Evolutionary conservation across 352 stramenopile species (phyloP).

Genomic region (Globisporangium carolinianum): DNA sequence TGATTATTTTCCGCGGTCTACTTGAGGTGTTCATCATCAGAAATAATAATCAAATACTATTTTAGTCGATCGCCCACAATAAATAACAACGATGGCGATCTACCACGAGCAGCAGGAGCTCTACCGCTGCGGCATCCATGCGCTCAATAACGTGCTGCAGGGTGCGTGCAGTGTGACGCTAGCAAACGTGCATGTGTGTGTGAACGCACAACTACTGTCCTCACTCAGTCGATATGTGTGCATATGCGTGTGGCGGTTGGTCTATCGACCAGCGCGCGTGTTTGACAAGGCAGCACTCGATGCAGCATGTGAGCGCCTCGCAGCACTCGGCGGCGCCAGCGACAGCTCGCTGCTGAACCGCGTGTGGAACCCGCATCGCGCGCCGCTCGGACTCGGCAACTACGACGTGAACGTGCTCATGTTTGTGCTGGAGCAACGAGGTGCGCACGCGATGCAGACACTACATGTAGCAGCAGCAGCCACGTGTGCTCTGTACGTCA

Average conservation of each 20-base stretch:
- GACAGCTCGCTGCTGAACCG: constrained; percentile 19
- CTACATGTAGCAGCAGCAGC: no score
- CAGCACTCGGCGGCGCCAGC: constrained; percentile 6
- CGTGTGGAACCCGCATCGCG: constrained; percentile 58
- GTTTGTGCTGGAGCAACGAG: constrained; percentile 47
- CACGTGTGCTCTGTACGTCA: no score
- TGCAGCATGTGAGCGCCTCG: constrained; percentile 32
- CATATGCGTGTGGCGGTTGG: neutral
- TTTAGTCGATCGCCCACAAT: no score
- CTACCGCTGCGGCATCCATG: constrained; percentile 72
- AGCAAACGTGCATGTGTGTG: no score
- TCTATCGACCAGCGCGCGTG: constrained; percentile 23
- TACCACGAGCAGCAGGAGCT: constrained; percentile 75
- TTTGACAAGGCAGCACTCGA: constrained; percentile 49
- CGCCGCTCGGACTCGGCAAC: constrained; percentile 63
- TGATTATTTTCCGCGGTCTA: no score
- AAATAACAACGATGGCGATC: neutral
- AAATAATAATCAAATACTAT: constrained; percentile 1
- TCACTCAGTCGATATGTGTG: neutral
- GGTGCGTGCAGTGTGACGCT: constrained; percentile 27
- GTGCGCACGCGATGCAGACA: constrained; percentile 12
- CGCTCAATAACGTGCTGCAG: constrained; percentile 78
- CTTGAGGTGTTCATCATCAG: constrained; percentile 6
- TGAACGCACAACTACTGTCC: neutral
- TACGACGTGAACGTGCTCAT: constrained; percentile 80